phyloP scores from a whole-genome alignment of 2,329 filamentous ascomycete genomes.

The Colletotrichum liaoningense region DNA sequence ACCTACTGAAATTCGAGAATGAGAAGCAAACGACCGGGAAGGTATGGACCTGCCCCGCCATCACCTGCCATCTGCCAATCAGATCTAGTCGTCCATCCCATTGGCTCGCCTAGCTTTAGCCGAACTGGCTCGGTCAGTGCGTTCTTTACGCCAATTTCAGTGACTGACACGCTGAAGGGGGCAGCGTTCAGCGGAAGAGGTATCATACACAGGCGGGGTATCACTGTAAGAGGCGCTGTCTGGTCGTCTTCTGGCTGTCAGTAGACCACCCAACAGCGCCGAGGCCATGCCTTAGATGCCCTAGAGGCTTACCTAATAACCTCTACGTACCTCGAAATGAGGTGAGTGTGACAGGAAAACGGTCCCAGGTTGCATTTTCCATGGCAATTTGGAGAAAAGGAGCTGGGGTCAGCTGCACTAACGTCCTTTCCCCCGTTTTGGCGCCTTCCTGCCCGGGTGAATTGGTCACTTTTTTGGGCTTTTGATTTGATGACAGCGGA shows the following conservation, averaged over 20 bases:
- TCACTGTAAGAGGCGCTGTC: background rate
- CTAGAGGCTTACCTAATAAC: background rate
- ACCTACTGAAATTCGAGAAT: background rate
- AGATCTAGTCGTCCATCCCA: background rate
- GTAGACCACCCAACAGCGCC: background rate
- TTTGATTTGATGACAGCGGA: slow-evolving; percentile 6
- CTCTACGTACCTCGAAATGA: background rate
- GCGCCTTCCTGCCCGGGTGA: background rate
- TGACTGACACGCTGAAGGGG: background rate
- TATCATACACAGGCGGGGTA: background rate
- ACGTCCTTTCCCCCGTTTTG: background rate
- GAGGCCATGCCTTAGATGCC: background rate
- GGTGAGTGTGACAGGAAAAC: background rate
- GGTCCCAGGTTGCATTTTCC: slow-evolving; percentile 9
- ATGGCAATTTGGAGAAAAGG: slow-evolving; percentile 11
- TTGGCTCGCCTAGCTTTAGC: slow-evolving; percentile 25
- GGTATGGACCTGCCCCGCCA: background rate
- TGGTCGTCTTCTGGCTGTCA: background rate
- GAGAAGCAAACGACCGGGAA: background rate
- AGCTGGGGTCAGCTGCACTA: background rate
- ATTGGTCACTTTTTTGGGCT: background rate
- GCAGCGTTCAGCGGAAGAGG: background rate
- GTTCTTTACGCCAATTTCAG: background rate
- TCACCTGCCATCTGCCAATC: background rate
- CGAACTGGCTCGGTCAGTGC: background rate